These are phyloP conservation scores for Talaromyces proteolyticus DNA, from an alignment of 495 filamentous ascomycete genomes.

Conservation along the genomic window DNA sequence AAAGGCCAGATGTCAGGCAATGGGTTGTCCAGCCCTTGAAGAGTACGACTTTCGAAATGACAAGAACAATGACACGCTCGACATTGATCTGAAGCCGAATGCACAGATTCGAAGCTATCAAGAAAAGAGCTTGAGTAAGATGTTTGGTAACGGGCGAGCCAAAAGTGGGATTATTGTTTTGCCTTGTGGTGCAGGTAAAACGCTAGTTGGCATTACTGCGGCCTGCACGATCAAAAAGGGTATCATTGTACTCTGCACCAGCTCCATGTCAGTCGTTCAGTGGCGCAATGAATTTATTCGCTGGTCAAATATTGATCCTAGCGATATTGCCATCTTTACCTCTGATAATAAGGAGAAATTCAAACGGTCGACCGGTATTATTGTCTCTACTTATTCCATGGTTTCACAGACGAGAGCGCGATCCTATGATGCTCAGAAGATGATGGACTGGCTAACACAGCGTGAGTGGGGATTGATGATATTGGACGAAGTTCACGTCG, in stretches of 20 bases:
- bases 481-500: conserved; percentile 97
- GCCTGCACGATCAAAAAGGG: conserved; percentile 97
- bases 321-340: conserved; percentile 91
- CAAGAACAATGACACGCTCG: conserved; percentile 76
- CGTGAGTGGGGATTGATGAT: conserved; percentile 99
- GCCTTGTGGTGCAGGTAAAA: conserved; percentile 96
- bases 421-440: conserved; percentile 89
- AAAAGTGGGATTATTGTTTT: conserved; percentile 97
- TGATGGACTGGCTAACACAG: conserved; percentile 92
- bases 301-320: conserved; percentile 95
- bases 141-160: conserved; percentile 97
- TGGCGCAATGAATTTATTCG: conserved; percentile 95
- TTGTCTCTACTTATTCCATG: conserved; percentile 98
- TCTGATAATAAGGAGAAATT: conserved; percentile 91
- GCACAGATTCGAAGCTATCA: conserved; percentile 89
- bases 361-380: conserved; percentile 82
- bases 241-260: conserved; percentile 90
- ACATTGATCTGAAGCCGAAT: conserved; percentile 83
- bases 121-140: conserved; percentile 94
- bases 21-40: conserved; percentile 83
- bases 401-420: conserved; percentile 81
- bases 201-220: conserved; percentile 92
- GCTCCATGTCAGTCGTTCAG: conserved; percentile 95
- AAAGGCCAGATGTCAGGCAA: conserved; percentile 81
- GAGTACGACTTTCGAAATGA: conserved; percentile 99